Evolutionary conservation across 202 grass and related monocot genomes (phyloP), one percentile per base, ranked within the genome.

Genomic region (Zizania palustris): DNA sequence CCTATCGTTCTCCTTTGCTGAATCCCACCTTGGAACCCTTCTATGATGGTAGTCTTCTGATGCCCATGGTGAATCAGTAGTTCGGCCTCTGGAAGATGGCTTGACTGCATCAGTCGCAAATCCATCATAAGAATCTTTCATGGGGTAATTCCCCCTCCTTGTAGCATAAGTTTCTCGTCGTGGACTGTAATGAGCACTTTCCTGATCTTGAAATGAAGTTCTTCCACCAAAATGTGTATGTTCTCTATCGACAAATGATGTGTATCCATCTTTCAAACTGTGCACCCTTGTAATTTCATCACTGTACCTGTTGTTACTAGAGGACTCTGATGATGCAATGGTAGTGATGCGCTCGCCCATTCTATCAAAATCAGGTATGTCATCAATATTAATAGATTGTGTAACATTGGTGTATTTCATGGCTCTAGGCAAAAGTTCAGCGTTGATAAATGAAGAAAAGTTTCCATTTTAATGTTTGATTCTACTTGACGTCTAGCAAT

Each of bases 401-500:
- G 75, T 12, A 58, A 83, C 44, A 35, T 74, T 80, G 53, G 74
- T 88, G 36, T 73, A 76, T 67, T 73, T 88, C 34, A 83, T 72
- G 7, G 38, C 62, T 67, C 58, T 82, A 85, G 66, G 60, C 65
- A 66, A 75, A 51, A 71, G 73, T 78, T 75, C 81, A 81, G 90
- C 83, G 83, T 42, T 76, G 48, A 65, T 55, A 79, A 15, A 65
- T 84, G 85, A 84, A 61, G 49, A 39, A 63, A 78, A 65, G 45
- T 64, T 75, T 43, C 58, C 80, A 75, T 78, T 77, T 83, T 85
- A 36, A 19, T 50, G 48, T 58, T 92, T 56, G 85, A 74, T 86
- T 89, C 87, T 28, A 75, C 73, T 51, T 85, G 77, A 20, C 91
- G 76, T 69, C 72, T 95, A 63, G 91, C 91, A 37, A 98, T 98